Percentiles rank a stretch among this genome's conserved stretches.
Conservation (phyloP, 768 basidiomycete species). For the Pleurotus eryngii region DNA sequence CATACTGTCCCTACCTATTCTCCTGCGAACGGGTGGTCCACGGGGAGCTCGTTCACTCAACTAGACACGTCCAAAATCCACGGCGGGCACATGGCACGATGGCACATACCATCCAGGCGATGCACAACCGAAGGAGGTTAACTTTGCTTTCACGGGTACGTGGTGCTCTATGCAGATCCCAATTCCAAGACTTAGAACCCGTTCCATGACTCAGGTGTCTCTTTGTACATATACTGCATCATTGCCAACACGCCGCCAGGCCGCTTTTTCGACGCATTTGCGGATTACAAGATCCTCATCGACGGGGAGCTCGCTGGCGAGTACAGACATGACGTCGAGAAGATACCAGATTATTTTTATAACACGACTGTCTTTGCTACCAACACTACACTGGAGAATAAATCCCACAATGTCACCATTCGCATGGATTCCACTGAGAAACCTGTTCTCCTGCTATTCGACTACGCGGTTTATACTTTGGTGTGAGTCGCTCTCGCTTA, state of each 20-base stretch:
- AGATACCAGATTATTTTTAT: background rate
- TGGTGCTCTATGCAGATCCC: background rate
- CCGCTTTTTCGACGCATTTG: background rate
- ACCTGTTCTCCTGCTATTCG: background rate
- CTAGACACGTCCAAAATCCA: background rate
- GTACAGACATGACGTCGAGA: background rate
- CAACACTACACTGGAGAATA: background rate
- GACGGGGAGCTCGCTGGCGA: background rate
- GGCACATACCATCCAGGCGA: background rate
- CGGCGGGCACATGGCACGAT: background rate
- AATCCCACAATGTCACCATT: background rate
- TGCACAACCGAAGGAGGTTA: background rate
- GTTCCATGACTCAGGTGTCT: background rate
- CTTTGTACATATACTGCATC: slow-evolving; percentile 3
- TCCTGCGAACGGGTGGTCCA: background rate
- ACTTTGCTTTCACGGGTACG: background rate
- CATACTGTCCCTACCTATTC: background rate
- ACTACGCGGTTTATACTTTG: slow-evolving; percentile 1
- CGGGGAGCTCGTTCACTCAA: background rate
- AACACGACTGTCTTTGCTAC: slow-evolving; percentile 1
- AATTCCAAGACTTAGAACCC: background rate
- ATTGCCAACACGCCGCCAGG: background rate
- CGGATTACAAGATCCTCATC: background rate
- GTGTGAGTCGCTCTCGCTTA: background rate
- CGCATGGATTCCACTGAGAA: background rate